These are phyloP conservation scores for Daldinia vernicosa DNA, from an alignment of 495 filamentous ascomycete genomes.

Conservation along the genomic window DNA sequence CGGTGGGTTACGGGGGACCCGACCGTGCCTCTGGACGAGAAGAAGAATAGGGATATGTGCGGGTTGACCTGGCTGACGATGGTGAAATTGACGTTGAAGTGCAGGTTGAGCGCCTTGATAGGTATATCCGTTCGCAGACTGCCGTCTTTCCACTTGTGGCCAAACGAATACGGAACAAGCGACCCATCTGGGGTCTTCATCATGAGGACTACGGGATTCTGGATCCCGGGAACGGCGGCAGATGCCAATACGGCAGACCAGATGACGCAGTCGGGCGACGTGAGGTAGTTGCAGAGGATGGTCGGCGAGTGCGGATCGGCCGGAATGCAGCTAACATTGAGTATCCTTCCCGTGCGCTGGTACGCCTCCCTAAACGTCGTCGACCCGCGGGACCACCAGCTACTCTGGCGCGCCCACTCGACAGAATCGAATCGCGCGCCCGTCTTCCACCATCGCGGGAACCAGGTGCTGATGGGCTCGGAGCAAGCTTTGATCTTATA, in stretches of 20 bases:
- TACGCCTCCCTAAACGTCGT: slow-evolving; percentile 97
- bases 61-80: slow-evolving; percentile 98
- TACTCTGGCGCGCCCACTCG: slow-evolving; percentile 85
- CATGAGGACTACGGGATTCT: slow-evolving; percentile 97
- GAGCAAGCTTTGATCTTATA: slow-evolving; percentile 85
- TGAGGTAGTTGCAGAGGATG: slow-evolving; percentile 92
- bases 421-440: slow-evolving; percentile 93
- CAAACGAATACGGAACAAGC: slow-evolving; percentile 85
- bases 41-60: slow-evolving; percentile 98
- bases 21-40: slow-evolving; percentile 88
- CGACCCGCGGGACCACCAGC: slow-evolving; percentile 88
- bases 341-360: slow-evolving; percentile 88
- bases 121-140: slow-evolving; percentile 94
- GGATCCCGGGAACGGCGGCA: slow-evolving; percentile 93
- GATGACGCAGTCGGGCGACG: slow-evolving; percentile 94
- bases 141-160: slow-evolving; percentile 98
- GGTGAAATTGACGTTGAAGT: slow-evolving; percentile 98
- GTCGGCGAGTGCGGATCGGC: slow-evolving; percentile 94
- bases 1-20: slow-evolving; percentile 95
- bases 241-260: slow-evolving; percentile 97
- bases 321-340: slow-evolving; percentile 97
- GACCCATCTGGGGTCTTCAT: slow-evolving; percentile 82
- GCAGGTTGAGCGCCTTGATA: slow-evolving; percentile 87
- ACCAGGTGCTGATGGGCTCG: slow-evolving; percentile 79
- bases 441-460: slow-evolving; percentile 85